Base-by-base conservation (phyloP, 331 rosid genomes). In the Arachis monticola region DNA sequence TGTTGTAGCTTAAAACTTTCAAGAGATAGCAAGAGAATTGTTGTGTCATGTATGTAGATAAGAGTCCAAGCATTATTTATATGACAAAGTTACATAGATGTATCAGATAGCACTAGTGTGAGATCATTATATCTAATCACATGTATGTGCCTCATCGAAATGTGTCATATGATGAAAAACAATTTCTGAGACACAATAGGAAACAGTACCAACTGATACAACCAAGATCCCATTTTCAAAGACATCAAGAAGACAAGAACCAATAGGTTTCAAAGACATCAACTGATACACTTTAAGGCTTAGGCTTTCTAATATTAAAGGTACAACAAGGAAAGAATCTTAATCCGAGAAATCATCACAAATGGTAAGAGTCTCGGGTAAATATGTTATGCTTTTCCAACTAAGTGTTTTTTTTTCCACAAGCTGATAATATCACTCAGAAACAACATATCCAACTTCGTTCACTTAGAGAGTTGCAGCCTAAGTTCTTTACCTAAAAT, bases 381-480 rank as follows among this genome's bases (percentile, higher is more conserved):
- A 42, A 58, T 44, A 40, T 11, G 42, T 12, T 38, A 60, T 14
- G 35, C 13, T 14, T 38, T 11, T 27, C 69, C 52, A 59, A 67
- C n/a, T 51, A 12, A 4, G 35, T 22, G 67, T 46, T 53, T 38
- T 62, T 47, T 38, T 61, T 47, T 22, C 30, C 56, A 6, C 10
- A 30, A 12, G 40, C 59, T 30, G 41, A 42, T 61, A 80, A 63
- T 38, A 48, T 32, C 76, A 64, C 10, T 55, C 63, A 69, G 53
- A 38, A 44, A 60, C 70, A 79, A 79, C 58, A 27, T 14, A 8
- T 61, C 14, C 42, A 71, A 60, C 73, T 40, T 46, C 67, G 47
- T 57, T 52, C 69, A 27, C 41, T 64, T 30, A 69, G 66, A 22
- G 55, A 55, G 52, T 6, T 51, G 41, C 38, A 3, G 11, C 67